Conservation (phyloP, 2,329 filamentous ascomycete genomes). For the Xylaria sp. region DNA sequence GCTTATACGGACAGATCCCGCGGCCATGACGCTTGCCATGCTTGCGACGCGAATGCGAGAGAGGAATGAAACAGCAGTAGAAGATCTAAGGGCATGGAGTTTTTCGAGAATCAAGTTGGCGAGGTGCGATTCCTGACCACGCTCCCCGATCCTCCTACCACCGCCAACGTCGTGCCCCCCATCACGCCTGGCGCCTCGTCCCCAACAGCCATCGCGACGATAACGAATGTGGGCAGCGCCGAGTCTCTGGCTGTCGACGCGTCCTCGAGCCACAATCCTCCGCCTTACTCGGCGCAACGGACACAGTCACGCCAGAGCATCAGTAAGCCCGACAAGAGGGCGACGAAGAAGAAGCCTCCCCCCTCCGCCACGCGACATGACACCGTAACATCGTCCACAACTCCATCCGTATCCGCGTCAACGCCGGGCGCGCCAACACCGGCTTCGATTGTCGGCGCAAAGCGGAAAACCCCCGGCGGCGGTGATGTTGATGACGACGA, state of each 20-base stretch:
- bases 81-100: conserved; percentile 45
- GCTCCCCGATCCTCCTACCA: conserved; percentile 40
- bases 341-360: conserved; percentile 32
- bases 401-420: conserved; percentile 25
- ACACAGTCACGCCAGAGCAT: conserved; percentile 24
- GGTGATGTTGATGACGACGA: conserved; percentile 32
- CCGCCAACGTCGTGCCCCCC: conserved; percentile 34
- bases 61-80: conserved; percentile 22
- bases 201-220: conserved; percentile 14
- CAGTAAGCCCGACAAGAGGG: conserved; percentile 27
- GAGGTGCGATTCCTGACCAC: conserved; percentile 50
- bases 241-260: conserved; percentile 8
- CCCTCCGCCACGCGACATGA: conserved; percentile 27
- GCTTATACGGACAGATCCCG: conserved; percentile 14
- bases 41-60: conserved; percentile 31
- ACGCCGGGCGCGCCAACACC: conserved; percentile 24
- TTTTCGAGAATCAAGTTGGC: conserved; percentile 51
- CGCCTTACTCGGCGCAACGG: conserved; percentile 6
- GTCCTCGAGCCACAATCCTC: conserved; percentile 1
- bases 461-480: conserved; percentile 42
- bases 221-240: background rate
- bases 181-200: conserved; percentile 29
- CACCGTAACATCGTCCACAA: conserved; percentile 22
- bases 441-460: conserved; percentile 34
- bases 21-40: conserved; percentile 36